Base-by-base conservation (phyloP, 768 basidiomycete genomes). In the Boletus tylopilopsis region DNA sequence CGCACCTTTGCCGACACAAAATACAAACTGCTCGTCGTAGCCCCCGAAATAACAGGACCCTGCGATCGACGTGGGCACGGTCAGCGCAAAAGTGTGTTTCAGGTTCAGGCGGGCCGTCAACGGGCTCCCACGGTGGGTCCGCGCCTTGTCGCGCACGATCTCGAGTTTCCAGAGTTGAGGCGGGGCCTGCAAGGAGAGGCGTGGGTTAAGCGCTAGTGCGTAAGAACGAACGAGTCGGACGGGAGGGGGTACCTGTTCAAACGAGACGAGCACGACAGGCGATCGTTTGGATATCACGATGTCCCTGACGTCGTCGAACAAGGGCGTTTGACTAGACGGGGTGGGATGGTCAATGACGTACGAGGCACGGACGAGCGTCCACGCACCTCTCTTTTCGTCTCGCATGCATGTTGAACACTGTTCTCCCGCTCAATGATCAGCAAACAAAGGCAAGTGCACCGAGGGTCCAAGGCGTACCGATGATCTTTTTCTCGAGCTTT, bases 1-100 rank as follows among this genome's bases (percentile, higher is more conserved):
- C 68, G 16, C 46, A 84, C 88, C 78, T 80, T 91, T 90, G 6
- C 84, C 83, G 27, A 85, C 83, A 53, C 87, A 87, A 11, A 90
- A 72, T n/a, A 92, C 81, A 25, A 90, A 70, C 52, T 91, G 85
- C 55, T 89, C 84, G 49, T 85, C 81, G 49, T 73, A 79, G 15
- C 89, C 90, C 23, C 87, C 88, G 54, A 91, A 89, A 64, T 89
- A 87, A 53, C 85, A 87, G 7, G 84, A 81, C 0, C 90, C 90
- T 0, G 86, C 84, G 58, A 90, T 88, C 51, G 87, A 80, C 22
- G 85, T 83, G 10, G 73, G 58, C 3, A 67, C 67, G 59, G 82
- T 87, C 10, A 86, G 83, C 23, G 51, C 55, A 74, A 88, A 90
- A 0, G 86, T 84, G 53, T 88, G 87, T 42, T 82, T 81, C 32